Conservation (phyloP, 139 green algal species). For the Volvox reticuliferus region DNA sequence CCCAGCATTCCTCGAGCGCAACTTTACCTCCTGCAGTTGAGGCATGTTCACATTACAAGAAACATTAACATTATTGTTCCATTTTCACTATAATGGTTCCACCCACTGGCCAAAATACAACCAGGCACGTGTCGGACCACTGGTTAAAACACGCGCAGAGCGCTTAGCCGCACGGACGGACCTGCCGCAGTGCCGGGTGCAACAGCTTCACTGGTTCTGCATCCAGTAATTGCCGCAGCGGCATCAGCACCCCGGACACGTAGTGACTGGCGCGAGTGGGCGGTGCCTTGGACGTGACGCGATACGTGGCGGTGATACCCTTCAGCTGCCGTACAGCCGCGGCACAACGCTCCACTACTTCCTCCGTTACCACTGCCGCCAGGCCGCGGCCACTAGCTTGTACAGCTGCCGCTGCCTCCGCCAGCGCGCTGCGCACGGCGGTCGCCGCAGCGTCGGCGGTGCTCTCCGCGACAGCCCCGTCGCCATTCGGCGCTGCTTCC, state of each 20-base stretch:
- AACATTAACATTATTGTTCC: too few relatives aligned
- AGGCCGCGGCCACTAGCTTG: slow-evolving; percentile 35
- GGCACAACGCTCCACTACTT: slow-evolving; percentile 63
- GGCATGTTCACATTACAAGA: too few relatives aligned
- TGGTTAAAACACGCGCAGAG: too few relatives aligned
- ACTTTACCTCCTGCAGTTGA: too few relatives aligned
- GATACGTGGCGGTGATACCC: slow-evolving; percentile 94
- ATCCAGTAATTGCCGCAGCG: slow-evolving; percentile 60
- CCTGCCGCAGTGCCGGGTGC: slow-evolving; percentile 5
- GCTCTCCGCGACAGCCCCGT: not conserved
- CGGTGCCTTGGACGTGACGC: slow-evolving; percentile 89
- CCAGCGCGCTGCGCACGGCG: slow-evolving; percentile 43
- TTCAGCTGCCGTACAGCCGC: slow-evolving; percentile 86
- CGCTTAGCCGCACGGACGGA: not conserved
- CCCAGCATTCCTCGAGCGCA: too few relatives aligned
- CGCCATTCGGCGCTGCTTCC: not conserved
- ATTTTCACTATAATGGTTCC: too few relatives aligned
- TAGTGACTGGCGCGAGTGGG: slow-evolving; percentile 89
- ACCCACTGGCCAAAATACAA: too few relatives aligned
- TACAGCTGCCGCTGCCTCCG: slow-evolving; percentile 42
- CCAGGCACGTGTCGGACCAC: too few relatives aligned
- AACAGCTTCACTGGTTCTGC: not conserved
- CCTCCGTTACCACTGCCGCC: slow-evolving; percentile 26
- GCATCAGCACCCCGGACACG: slow-evolving; percentile 68
- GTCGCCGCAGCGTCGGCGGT: not conserved